phyloP scores from a whole-genome alignment of 1,139 yeast genomes.

The Yamadazyma diddensiae region DNA sequence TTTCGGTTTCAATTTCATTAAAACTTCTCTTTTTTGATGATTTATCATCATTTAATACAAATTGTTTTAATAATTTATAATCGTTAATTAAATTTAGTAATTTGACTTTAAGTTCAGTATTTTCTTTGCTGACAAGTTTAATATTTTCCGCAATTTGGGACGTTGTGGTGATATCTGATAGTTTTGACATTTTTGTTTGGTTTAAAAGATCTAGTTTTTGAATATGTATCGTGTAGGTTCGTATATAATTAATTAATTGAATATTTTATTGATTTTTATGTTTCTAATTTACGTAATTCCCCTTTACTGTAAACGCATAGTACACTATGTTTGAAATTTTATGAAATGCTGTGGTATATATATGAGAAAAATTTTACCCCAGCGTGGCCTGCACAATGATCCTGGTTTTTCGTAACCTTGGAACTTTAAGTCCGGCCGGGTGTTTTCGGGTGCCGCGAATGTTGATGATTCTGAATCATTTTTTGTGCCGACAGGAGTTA shows the following conservation, averaged over 20 bases:
- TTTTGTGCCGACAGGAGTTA: too few relatives aligned
- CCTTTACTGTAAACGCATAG: constrained; percentile 1
- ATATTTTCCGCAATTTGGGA: constrained; percentile 19
- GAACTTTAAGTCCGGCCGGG: constrained; percentile 9
- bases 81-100: constrained; percentile 41
- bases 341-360: constrained; percentile 2
- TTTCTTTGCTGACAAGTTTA: constrained; percentile 32
- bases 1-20: constrained; percentile 21
- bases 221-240: too few relatives aligned
- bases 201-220: too few relatives aligned
- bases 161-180: not conserved
- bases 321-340: not conserved
- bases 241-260: too few relatives aligned
- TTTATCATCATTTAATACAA: constrained; percentile 19
- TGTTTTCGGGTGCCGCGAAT: constrained; percentile 1
- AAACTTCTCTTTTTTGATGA: constrained; percentile 27
- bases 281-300: not conserved
- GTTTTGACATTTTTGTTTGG: constrained; percentile 2
- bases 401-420: not conserved
- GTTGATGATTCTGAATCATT: constrained; percentile 1
- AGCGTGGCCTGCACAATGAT: constrained; percentile 7
- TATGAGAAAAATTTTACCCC: constrained; percentile 5
- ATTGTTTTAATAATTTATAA: constrained; percentile 36
- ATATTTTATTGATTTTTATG: not conserved
- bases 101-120: constrained; percentile 33